phyloP scores from a whole-genome alignment of 176 grass and related monocot species.

The Cocos nucifera region DNA sequence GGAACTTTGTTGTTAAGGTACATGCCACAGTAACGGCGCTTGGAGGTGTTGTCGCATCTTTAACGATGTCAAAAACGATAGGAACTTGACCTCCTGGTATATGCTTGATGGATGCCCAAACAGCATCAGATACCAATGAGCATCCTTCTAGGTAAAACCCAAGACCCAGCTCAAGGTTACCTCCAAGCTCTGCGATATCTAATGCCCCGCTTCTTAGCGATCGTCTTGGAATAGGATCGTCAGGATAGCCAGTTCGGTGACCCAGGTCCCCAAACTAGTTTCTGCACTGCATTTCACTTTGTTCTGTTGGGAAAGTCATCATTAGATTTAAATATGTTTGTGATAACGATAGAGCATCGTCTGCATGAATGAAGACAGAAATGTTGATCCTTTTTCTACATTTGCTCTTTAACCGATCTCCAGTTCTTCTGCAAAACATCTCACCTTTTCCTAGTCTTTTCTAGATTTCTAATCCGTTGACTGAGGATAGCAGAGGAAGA shows the following conservation, averaged over 20 bases:
- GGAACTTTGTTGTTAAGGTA: too few species aligned
- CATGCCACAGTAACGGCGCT: too few species aligned
- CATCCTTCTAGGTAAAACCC: slow-evolving; percentile 47
- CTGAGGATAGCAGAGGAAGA: slow-evolving; percentile 54
- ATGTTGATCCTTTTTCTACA: too few species aligned
- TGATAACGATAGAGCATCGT: too few species aligned
- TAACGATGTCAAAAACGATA: too few species aligned
- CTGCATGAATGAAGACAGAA: too few species aligned
- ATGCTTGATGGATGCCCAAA: slow-evolving; percentile 47
- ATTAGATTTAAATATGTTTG: too few species aligned
- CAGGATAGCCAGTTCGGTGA: too few species aligned
- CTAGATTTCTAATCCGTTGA: slow-evolving; percentile 62
- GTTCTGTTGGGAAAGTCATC: slow-evolving; percentile 39
- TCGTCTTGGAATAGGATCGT: too few species aligned
- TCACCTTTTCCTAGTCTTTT: slow-evolving; percentile 28
- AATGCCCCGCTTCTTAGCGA: too few species aligned
- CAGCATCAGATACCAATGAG: slow-evolving; percentile 53
- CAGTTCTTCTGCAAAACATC: neutral
- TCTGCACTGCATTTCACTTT: slow-evolving; percentile 14
- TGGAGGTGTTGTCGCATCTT: too few species aligned
- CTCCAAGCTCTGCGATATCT: neutral
- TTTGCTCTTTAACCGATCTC: too few species aligned
- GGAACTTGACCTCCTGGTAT: slow-evolving; percentile 33
- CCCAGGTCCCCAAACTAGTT: slow-evolving; percentile 33
- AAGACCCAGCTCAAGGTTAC: slow-evolving; percentile 22